A percentile compares a stretch with the other conserved stretches of the same genome.
These are phyloP conservation scores for Ascomycota sp. DNA, from an alignment of 2,329 filamentous ascomycete genomes.

Conservation along the genomic window DNA sequence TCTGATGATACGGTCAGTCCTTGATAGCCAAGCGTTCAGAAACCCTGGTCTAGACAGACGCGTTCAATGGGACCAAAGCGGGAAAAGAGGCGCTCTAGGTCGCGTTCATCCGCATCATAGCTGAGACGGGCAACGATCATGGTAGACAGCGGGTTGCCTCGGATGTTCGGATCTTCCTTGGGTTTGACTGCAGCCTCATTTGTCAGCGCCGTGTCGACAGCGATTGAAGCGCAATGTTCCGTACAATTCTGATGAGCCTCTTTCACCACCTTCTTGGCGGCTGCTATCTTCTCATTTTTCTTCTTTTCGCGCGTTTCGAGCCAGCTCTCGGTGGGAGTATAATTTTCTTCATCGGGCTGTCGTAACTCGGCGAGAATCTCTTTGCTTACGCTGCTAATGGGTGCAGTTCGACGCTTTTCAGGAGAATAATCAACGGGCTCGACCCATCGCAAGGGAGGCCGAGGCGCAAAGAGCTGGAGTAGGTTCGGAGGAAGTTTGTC, in stretches of 20 bases:
- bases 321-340: constrained; percentile 77
- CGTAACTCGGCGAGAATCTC: constrained; percentile 46
- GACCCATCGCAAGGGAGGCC: constrained; percentile 76
- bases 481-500: constrained; percentile 88
- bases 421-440: constrained; percentile 63
- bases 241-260: constrained; percentile 44
- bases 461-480: constrained; percentile 81
- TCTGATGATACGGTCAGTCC: constrained; percentile 26
- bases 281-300: constrained; percentile 55
- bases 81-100: constrained; percentile 81
- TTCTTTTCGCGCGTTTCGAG: constrained; percentile 67
- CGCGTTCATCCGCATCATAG: constrained; percentile 72
- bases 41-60: constrained; percentile 24
- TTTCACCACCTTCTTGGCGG: constrained; percentile 37
- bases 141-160: constrained; percentile 86
- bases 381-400: constrained; percentile 49
- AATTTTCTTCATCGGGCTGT: constrained; percentile 58
- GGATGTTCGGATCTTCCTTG: constrained; percentile 62
- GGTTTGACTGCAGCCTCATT: constrained; percentile 42
- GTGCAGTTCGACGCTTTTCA: constrained; percentile 55
- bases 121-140: constrained; percentile 76
- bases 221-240: constrained; percentile 4
- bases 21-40: neutral
- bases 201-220: neutral
- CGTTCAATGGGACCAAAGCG: constrained; percentile 86